phyloP scores from a whole-genome alignment of 2,329 filamentous ascomycete genomes.

The Xylariaceae sp. region DNA sequence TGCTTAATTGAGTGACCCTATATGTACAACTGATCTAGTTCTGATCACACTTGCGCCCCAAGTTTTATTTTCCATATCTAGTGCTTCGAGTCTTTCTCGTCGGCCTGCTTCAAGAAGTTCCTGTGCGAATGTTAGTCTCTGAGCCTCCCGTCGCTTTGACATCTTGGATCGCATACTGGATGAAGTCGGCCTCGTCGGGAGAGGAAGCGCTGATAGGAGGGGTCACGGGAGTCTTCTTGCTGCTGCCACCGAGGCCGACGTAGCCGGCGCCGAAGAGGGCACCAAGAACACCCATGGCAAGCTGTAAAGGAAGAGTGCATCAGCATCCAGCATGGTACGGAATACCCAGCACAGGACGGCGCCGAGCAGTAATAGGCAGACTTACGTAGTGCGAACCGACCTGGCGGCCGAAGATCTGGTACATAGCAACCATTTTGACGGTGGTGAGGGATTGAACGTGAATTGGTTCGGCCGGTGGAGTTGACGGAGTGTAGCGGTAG shows the following conservation, averaged over 20 bases:
- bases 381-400: conserved; percentile 58
- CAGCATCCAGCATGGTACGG: conserved; percentile 10
- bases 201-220: conserved; percentile 59
- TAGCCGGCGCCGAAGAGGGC: conserved; percentile 47
- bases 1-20: conserved; percentile 27
- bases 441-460: conserved; percentile 27
- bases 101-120: conserved; percentile 44
- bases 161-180: conserved; percentile 47
- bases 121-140: conserved; percentile 30
- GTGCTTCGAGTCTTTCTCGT: conserved; percentile 41
- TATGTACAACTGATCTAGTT: conserved; percentile 27
- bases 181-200: conserved; percentile 60
- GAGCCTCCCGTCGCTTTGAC: conserved; percentile 16
- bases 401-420: conserved; percentile 54
- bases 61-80: conserved; percentile 26
- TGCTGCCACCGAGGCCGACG: conserved; percentile 41
- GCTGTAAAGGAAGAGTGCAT: conserved; percentile 35
- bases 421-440: conserved; percentile 45
- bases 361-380: conserved; percentile 20
- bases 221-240: conserved; percentile 39
- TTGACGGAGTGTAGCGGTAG: conserved; percentile 21
- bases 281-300: conserved; percentile 53
- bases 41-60: conserved; percentile 4
- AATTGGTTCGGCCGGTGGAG: conserved; percentile 21
- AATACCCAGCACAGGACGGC: background rate